Conservation (phyloP, 2,329 filamentous ascomycete species). For the Aureobasidium namibiae region DNA sequence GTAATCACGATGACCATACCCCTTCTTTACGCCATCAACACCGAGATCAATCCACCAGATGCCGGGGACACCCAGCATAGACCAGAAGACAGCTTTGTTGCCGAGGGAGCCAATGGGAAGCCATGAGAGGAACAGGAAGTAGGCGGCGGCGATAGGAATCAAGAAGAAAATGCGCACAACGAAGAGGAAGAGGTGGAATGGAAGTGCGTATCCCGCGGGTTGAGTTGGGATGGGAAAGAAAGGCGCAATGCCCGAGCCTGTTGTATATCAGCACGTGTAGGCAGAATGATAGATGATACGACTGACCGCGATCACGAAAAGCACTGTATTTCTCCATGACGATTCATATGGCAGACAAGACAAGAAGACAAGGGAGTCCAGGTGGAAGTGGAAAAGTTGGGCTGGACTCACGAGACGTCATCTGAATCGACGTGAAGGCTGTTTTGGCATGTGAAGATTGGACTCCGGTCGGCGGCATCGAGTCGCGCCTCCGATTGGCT, state of each 20-base stretch:
- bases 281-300: constrained; percentile 16
- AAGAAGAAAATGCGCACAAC: constrained; percentile 72
- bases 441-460: not conserved
- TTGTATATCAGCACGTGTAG: constrained; percentile 15
- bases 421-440: not conserved
- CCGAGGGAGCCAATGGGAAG: constrained; percentile 61
- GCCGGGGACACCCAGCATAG: constrained; percentile 76
- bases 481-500: constrained; percentile 2
- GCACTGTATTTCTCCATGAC: constrained; percentile 91
- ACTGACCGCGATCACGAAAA: constrained; percentile 76
- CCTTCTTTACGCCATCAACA: constrained; percentile 90
- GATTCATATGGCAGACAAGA: not conserved
- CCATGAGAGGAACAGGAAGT: constrained; percentile 68
- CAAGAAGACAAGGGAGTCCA: not conserved
- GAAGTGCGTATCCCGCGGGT: constrained; percentile 52
- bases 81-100: constrained; percentile 83
- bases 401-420: not conserved
- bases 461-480: too few relatives aligned
- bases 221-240: constrained; percentile 76
- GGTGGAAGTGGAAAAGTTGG: not conserved
- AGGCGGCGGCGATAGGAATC: constrained; percentile 55
- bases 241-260: constrained; percentile 91
- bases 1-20: constrained; percentile 40
- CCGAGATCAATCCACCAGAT: constrained; percentile 99
- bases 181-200: constrained; percentile 60